These are phyloP conservation scores for Eucalyptus sp. DNA, from an alignment of 345 rosid genomes.

Conservation along the genomic window DNA sequence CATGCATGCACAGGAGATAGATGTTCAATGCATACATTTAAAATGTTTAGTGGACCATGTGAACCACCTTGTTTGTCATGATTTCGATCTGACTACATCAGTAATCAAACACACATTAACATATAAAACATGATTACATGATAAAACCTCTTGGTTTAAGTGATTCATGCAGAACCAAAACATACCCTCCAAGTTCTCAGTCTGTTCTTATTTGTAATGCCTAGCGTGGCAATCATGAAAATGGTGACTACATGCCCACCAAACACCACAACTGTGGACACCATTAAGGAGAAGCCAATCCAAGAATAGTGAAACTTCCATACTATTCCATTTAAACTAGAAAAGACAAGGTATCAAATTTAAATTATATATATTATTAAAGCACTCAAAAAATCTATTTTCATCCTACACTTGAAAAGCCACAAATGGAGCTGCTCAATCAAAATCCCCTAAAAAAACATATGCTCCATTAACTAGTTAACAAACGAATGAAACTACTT, in stretches of 20 bases:
- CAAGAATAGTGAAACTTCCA: too few relatives aligned
- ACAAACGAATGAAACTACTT: too few relatives aligned
- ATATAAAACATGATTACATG: neutral
- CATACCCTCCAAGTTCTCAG: conserved; percentile 26
- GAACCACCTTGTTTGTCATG: neutral
- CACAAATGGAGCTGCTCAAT: fast-evolving
- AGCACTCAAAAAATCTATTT: too few relatives aligned
- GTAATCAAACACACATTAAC: neutral
- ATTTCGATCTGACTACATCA: neutral
- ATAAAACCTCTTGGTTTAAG: neutral
- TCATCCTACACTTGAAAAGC: too few relatives aligned
- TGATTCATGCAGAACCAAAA: neutral
- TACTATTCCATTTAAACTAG: fast-evolving
- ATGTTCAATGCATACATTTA: neutral
- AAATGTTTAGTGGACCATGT: neutral
- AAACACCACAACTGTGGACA: too few relatives aligned
- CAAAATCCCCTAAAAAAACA: too few relatives aligned
- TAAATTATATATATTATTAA: conserved; percentile 21
- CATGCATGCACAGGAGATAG: fast-evolving
- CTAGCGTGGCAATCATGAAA: too few relatives aligned
- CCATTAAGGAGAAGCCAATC: too few relatives aligned
- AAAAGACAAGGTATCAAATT: too few relatives aligned
- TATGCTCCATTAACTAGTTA: too few relatives aligned
- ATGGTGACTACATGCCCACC: too few relatives aligned
- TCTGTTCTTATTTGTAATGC: neutral